Evolutionary conservation across 2,329 filamentous ascomycete genomes (phyloP), one percentile per base, ranked within the genome.

Genomic region (Calycina marina): DNA sequence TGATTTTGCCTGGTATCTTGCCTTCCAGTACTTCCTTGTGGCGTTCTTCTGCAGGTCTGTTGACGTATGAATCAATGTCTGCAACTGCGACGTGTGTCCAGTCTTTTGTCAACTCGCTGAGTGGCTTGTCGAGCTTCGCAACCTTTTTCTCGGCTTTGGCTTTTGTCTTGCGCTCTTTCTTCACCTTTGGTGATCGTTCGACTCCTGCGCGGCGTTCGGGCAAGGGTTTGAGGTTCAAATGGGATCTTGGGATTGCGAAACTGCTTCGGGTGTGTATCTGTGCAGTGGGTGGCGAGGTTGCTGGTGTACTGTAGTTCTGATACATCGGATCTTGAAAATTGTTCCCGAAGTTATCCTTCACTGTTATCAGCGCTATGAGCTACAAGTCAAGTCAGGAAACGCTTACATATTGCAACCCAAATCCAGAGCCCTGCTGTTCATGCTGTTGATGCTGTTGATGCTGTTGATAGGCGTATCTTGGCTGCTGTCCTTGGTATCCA

Each of bases 51-150:
- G 62, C 57, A 6, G 79, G 62, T 31, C 88, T 70, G 46, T 77
- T 72, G 20, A 92, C 85, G 62, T 80, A 93, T 15, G 65, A 63
- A 32, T 77, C 72, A 59, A 94, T 93, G 54, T 96, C 77, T 31
- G 70, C 69, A 30, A 92, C 62, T 0, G 71, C 67, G 24, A 84
- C 64, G 34, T 66, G 52, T 12, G 63, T 62, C 40, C 70, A 63
- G 32, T 77, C 65, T 42, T 65, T 69, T 4, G 79, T 81, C 42
- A 88, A 54, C 40, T 75, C 65, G 47, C 79, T 86, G 35, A 92
- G 60, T 0, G 83, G 78, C 33, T 66, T 67, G 3, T 67, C 67
- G 20, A 88, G 58, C 40, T 65, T 67, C 2, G 68, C 66, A 13
- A 63, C 57, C 40, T 59, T 62, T 46, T 59, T 60, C 32, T 55